Evolutionary conservation across 2,329 filamentous ascomycete genomes (phyloP).

Genomic region (Penicillium sp.): DNA sequence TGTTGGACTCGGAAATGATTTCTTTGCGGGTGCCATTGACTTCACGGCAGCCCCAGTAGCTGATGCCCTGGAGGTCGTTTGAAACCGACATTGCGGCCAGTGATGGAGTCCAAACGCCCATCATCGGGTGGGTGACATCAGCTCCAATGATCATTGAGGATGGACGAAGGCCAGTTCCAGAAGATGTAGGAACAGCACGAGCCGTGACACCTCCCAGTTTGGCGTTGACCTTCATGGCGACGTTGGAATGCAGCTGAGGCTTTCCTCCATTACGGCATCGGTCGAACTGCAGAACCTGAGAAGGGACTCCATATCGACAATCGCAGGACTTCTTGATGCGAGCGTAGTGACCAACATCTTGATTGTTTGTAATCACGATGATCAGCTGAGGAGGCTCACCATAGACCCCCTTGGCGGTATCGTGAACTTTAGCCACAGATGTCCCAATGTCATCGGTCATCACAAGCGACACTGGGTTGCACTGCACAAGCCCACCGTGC

Average conservation of each 20-base stretch:
- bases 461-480: conserved; percentile 49
- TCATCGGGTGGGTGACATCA: conserved; percentile 82
- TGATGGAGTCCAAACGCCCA: conserved; percentile 67
- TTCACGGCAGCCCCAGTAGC: conserved; percentile 77
- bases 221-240: conserved; percentile 94
- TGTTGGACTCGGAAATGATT: conserved; percentile 70
- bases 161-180: conserved; percentile 38
- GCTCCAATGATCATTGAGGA: conserved; percentile 82
- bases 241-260: conserved; percentile 87
- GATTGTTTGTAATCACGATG: conserved; percentile 73
- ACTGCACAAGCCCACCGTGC: conserved; percentile 61
- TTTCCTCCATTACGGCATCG: conserved; percentile 58
- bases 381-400: conserved; percentile 68
- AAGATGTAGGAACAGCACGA: conserved; percentile 48
- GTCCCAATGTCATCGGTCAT: conserved; percentile 51
- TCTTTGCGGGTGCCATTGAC: conserved; percentile 83
- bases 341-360: conserved; percentile 72
- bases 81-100: conserved; percentile 88
- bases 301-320: conserved; percentile 78
- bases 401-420: conserved; percentile 23
- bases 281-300: conserved; percentile 74
- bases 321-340: conserved; percentile 89
- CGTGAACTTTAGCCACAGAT: conserved; percentile 59
- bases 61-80: conserved; percentile 68
- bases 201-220: conserved; percentile 86